Base-by-base conservation (phyloP, 2,329 filamentous ascomycete genomes). In the Talaromyces albobiverticillius region DNA sequence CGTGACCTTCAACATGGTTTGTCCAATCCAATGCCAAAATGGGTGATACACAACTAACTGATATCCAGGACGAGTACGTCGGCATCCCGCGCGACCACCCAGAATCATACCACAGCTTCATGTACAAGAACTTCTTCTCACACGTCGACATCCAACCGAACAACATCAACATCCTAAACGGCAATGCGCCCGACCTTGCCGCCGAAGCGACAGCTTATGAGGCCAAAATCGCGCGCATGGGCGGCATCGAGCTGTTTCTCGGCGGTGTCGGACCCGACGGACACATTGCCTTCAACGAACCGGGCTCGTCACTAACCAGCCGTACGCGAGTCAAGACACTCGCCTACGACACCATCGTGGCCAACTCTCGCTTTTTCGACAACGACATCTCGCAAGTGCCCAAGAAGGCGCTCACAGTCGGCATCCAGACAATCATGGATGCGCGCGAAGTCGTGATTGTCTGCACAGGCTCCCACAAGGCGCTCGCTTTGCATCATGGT, bases 71-170 rank as follows among this genome's bases (percentile, higher is more conserved):
- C 73, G 90, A 95, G 75, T 95, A 95, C 66, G 88, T 94, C 61
- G 88, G 87, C 54, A 82, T 95, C 59, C 86, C 89, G 31, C 84
- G 88, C 64, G 88, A 92, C 63, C 89, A 95, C 69, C 85, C 89
- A 11, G 86, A 94, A 70, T 90, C 86, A 64, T 95, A 95, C 74
- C 90, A 95, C 76, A 89, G 86, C 60, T 95, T 94, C 78, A 94
- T 95, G 90, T 95, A 91, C 82, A 89, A 88, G 73, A 82, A 94
- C 75, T 90, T 95, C 79, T 95, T 95, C 79, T 89, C 87, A 41
- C 89, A 85, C 60, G 86, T 94, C 63, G 89, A 95, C 67, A 86
- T 94, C 62, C 82, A 85, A 60, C 90, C 90, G 4, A 81, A 82
- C 65, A 92, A 93, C 69, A 90, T 94, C 67, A 86, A 95, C 74